A percentile compares a stretch with the other conserved stretches of the same genome.
These are phyloP conservation scores for Pedinophyceae sp. DNA, from an alignment of 139 green algal genomes.

Conservation along the genomic window DNA sequence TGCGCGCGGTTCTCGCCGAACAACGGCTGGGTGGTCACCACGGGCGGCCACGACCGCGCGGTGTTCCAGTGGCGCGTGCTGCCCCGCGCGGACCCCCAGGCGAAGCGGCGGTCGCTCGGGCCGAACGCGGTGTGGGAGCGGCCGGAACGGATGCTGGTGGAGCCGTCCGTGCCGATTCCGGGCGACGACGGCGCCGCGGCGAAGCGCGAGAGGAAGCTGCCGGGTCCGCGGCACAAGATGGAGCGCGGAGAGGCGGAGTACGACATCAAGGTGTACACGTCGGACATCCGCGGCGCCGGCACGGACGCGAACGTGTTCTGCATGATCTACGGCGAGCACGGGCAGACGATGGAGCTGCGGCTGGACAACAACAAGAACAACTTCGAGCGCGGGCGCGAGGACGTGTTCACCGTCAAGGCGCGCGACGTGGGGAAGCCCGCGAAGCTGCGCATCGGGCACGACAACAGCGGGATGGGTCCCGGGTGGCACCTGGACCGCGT, in stretches of 20 bases:
- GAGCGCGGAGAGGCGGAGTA: not conserved
- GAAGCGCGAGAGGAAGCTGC: too few relatives aligned
- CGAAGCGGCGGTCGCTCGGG: not conserved
- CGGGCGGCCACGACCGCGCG: slow-evolving; percentile 9
- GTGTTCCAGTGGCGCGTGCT: slow-evolving; percentile 13
- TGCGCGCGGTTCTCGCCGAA: not conserved
- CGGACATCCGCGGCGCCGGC: slow-evolving; percentile 24
- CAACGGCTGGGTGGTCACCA: slow-evolving; percentile 5
- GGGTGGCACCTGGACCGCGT: slow-evolving; percentile 50
- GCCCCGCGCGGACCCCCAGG: slow-evolving; percentile 1
- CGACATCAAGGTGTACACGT: slow-evolving; percentile 21
- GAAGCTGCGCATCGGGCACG: slow-evolving; percentile 43
- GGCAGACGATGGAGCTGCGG: slow-evolving; percentile 1
- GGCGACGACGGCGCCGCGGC: not conserved
- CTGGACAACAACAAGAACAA: slow-evolving; percentile 29
- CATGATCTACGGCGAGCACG: slow-evolving; percentile 25
- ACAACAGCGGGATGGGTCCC: slow-evolving; percentile 36
- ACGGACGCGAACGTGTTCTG: slow-evolving; percentile 50
- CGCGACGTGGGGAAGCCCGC: slow-evolving; percentile 27
- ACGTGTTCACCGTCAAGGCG: slow-evolving; percentile 29
- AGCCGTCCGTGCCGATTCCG: not conserved
- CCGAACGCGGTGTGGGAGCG: not conserved
- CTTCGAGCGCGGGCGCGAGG: slow-evolving; percentile 28
- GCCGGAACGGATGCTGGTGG: not conserved
- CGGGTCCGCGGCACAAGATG: too few relatives aligned